phyloP scores from a whole-genome alignment of 2,329 filamentous ascomycete species.

The Pleurostoma richardsiae region DNA sequence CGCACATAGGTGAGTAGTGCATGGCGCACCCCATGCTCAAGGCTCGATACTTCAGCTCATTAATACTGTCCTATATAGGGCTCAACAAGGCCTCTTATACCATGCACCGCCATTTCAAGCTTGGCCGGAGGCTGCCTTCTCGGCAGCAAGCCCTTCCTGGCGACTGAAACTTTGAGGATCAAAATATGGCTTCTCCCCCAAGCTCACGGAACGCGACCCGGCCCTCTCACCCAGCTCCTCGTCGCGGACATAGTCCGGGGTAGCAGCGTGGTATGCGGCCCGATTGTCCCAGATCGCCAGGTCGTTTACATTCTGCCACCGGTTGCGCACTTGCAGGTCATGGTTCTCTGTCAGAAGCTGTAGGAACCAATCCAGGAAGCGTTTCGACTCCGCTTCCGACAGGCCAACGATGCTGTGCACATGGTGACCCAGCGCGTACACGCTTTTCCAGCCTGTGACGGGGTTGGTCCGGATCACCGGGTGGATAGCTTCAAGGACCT shows the following conservation, averaged over 20 bases:
- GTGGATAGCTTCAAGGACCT: constrained; percentile 42
- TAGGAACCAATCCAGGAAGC: constrained; percentile 47
- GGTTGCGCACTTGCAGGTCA: constrained; percentile 45
- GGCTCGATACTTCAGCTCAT: too few species aligned
- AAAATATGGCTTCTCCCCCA: constrained; percentile 50
- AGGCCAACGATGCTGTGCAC: constrained; percentile 46
- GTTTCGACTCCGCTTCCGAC: constrained; percentile 32
- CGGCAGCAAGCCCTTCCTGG: too few species aligned
- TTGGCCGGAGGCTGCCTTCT: too few species aligned
- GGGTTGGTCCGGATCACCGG: constrained; percentile 54
- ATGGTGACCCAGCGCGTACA: constrained; percentile 48
- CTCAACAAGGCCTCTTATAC: too few species aligned
- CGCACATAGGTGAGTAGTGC: too few species aligned
- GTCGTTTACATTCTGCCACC: constrained; percentile 40
- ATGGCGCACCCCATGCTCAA: too few species aligned
- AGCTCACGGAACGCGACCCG: constrained; percentile 43
- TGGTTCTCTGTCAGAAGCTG: constrained; percentile 48
- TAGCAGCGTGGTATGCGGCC: constrained; percentile 50
- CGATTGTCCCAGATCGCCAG: constrained; percentile 55
- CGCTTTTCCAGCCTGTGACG: constrained; percentile 51
- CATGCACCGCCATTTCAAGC: too few species aligned
- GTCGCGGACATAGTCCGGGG: constrained; percentile 42
- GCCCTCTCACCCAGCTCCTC: constrained; percentile 36
- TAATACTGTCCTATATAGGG: too few species aligned
- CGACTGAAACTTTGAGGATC: constrained; percentile 31